Base-by-base conservation (phyloP, 371 early-diverging fungal genomes). In the Mucor irregularis region DNA sequence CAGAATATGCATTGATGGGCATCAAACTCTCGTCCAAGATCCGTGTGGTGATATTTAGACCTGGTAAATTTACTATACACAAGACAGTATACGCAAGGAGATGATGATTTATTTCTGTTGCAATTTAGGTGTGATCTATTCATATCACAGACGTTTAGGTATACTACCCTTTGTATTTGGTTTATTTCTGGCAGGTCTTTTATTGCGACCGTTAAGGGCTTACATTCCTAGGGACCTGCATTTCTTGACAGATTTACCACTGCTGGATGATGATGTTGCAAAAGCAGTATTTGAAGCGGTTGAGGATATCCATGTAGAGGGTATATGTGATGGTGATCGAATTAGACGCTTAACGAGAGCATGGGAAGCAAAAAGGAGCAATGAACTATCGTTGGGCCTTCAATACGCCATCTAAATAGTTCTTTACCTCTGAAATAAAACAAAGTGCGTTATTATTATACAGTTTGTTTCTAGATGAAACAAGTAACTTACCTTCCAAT, bases 401-500 rank as follows among this genome's bases (percentile, higher is more conserved):
- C n/a, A n/a, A n/a, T n/a, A n/a, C n/a, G n/a, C n/a, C n/a, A n/a
- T n/a, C n/a, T n/a, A n/a, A n/a, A n/a, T n/a, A n/a, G n/a, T n/a
- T n/a, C n/a, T n/a, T n/a, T n/a, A n/a, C n/a, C n/a, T n/a, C n/a
- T n/a, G n/a, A n/a, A n/a, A n/a, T n/a, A n/a, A n/a, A n/a, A n/a
- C n/a, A n/a, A n/a, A n/a, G n/a, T n/a, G n/a, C n/a, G n/a, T n/a
- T n/a, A n/a, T n/a, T n/a, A n/a, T n/a, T n/a, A n/a, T n/a, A n/a
- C n/a, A n/a, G n/a, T n/a, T n/a, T n/a, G n/a, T n/a, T n/a, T n/a
- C n/a, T n/a, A n/a, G n/a, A n/a, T n/a, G n/a, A n/a, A n/a, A n/a
- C n/a, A n/a, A n/a, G n/a, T n/a, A n/a, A n/a, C n/a, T 53, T 63
- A 67, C 68, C 64, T 59, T 51, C 21, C 19, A 63, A 45, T 7